Percentiles rank a stretch among this genome's conserved stretches.
These are phyloP conservation scores for Kodamaea fukazawae DNA, from an alignment of 805 yeast species.

Conservation along the genomic window DNA sequence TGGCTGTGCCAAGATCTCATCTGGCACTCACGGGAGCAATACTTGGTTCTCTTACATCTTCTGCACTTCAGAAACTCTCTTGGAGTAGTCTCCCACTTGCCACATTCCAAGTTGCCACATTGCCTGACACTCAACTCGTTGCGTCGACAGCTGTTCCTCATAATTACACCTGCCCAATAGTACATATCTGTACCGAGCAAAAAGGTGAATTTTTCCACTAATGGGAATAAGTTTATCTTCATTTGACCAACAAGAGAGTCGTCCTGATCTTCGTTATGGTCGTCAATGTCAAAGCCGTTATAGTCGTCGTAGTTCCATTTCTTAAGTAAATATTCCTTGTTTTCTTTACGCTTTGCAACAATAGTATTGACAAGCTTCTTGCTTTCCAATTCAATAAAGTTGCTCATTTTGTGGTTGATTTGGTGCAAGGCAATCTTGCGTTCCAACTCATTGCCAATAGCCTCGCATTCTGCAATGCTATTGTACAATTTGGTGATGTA, in stretches of 20 bases:
- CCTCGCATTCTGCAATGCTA: constrained; percentile 33
- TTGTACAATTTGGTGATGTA: constrained; percentile 31
- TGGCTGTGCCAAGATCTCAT: constrained; percentile 89
- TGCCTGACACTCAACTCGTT: constrained; percentile 85
- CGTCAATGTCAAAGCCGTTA: constrained; percentile 40
- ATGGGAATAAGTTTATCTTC: constrained; percentile 72
- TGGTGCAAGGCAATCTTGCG: constrained; percentile 33
- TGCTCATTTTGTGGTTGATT: constrained; percentile 32
- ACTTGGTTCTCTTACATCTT: constrained; percentile 90
- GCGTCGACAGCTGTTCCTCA: constrained; percentile 92
- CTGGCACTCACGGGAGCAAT: constrained; percentile 91
- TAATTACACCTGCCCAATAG: constrained; percentile 97
- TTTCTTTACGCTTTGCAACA: constrained; percentile 31
- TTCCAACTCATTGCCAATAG: constrained; percentile 31
- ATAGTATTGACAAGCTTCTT: constrained; percentile 30
- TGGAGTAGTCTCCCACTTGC: constrained; percentile 88
- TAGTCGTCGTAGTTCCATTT: constrained; percentile 44
- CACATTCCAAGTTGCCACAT: constrained; percentile 91
- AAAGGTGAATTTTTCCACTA: constrained; percentile 86
- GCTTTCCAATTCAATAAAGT: constrained; percentile 31
- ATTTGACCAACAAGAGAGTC: constrained; percentile 45
- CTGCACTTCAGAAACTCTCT: constrained; percentile 94
- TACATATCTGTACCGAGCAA: constrained; percentile 74
- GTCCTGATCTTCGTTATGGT: constrained; percentile 32
- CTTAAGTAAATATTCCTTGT: constrained; percentile 27